Percentiles rank a stretch among this genome's conserved stretches.
Evolutionary conservation across 1,284 basidiomycete genomes (phyloP).

Genomic region (Coniferiporia weirii): DNA sequence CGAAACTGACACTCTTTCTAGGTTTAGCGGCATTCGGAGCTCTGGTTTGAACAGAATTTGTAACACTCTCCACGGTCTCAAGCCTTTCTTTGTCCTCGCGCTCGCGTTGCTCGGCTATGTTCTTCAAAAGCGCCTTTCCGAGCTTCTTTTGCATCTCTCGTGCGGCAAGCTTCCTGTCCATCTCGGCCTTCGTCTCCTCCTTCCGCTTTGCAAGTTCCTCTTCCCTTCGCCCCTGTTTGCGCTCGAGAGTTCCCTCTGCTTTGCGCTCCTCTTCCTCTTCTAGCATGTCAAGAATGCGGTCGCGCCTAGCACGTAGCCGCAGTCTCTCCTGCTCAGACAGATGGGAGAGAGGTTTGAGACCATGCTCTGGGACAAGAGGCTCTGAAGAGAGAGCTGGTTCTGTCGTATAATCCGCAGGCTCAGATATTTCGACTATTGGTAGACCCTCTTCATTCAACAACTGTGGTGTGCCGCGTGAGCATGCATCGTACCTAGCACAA

Average conservation of each 20-base stretch:
- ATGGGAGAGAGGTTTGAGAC: constrained; percentile 43
- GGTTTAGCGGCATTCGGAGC: constrained; percentile 27
- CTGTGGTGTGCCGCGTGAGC: constrained; percentile 33
- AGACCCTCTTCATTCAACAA: constrained; percentile 70
- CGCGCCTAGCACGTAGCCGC: constrained; percentile 41
- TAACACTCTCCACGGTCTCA: constrained; percentile 20
- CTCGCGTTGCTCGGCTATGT: constrained; percentile 38
- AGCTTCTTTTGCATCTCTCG: constrained; percentile 70
- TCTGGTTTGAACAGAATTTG: constrained; percentile 13
- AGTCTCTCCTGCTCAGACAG: constrained; percentile 43
- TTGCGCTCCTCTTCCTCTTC: constrained; percentile 62
- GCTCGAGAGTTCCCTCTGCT: constrained; percentile 35
- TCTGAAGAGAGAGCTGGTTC: constrained; percentile 18
- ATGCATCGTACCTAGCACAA: background rate
- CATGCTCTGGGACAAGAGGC: constrained; percentile 32
- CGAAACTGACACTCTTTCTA: constrained; percentile 66
- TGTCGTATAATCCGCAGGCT: constrained; percentile 33
- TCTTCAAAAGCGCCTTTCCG: constrained; percentile 59
- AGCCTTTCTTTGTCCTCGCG: constrained; percentile 33
- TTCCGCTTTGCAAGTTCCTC: constrained; percentile 45
- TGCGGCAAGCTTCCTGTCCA: constrained; percentile 45
- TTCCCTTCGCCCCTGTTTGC: constrained; percentile 37
- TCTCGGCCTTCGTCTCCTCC: constrained; percentile 46
- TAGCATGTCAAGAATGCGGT: constrained; percentile 59
- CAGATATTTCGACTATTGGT: constrained; percentile 73